phyloP scores from a whole-genome alignment of 2,329 filamentous ascomycete genomes.

The Cladophialophora carrionii region DNA sequence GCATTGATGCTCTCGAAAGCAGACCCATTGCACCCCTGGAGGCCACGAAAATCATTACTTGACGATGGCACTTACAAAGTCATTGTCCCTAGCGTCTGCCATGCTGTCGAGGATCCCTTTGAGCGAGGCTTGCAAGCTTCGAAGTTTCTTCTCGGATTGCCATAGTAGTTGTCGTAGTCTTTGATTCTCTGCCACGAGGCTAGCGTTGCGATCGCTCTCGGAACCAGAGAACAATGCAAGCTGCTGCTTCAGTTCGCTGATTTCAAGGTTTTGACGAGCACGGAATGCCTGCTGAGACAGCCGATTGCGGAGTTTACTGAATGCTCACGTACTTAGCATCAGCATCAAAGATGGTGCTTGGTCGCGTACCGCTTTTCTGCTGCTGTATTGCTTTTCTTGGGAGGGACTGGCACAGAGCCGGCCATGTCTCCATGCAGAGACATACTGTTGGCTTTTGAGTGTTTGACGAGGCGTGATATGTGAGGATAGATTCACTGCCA shows the following conservation, averaged over 20 bases:
- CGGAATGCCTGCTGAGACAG: slow-evolving; percentile 32
- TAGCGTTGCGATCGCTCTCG: slow-evolving; percentile 25
- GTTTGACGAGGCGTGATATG: not conserved
- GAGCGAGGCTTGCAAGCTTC: slow-evolving; percentile 25
- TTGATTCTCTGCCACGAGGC: slow-evolving; percentile 20
- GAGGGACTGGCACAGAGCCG: not conserved
- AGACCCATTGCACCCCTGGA: not conserved
- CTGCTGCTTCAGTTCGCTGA: slow-evolving; percentile 26
- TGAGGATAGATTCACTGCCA: not conserved
- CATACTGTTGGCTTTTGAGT: not conserved
- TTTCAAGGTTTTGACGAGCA: slow-evolving; percentile 23
- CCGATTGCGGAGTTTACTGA: slow-evolving; percentile 29
- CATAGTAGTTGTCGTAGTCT: slow-evolving; percentile 21
- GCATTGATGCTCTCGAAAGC: not conserved
- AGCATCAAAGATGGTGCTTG: not conserved
- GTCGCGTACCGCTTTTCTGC: slow-evolving; percentile 20
- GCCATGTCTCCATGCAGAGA: not conserved
- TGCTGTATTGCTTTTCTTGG: slow-evolving; percentile 13
- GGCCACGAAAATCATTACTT: not conserved
- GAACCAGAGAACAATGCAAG: slow-evolving; percentile 23
- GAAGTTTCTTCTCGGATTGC: slow-evolving; percentile 25
- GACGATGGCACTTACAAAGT: not conserved
- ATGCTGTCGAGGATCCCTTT: slow-evolving; percentile 20
- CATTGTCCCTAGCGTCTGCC: slow-evolving; percentile 10
- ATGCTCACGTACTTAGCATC: not conserved